Evolutionary conservation across 257 asterid species (phyloP).

Genomic region (Eustoma russellianum): DNA sequence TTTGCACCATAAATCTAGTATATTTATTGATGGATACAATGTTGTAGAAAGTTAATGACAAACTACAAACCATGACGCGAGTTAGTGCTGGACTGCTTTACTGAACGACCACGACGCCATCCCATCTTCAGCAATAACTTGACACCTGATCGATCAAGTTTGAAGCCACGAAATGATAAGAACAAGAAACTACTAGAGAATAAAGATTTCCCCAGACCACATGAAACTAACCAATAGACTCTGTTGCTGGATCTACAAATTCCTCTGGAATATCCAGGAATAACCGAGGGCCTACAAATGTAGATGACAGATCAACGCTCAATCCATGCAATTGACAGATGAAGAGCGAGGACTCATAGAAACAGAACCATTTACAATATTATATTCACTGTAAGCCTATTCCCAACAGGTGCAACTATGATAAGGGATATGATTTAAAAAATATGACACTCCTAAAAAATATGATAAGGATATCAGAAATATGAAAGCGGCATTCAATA

Average conservation of each 20-base stretch:
- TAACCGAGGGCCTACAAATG: slow-evolving; percentile 61
- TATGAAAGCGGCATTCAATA: too few relatives aligned
- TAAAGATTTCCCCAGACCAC: slow-evolving; percentile 7
- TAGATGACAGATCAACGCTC: slow-evolving; percentile 6
- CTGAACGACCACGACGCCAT: slow-evolving; percentile 90
- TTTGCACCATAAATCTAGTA: slow-evolving; percentile 1
- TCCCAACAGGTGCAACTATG: too few relatives aligned
- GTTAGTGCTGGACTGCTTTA: slow-evolving; percentile 49
- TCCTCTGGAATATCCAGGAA: slow-evolving; percentile 97
- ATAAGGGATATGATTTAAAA: too few relatives aligned
- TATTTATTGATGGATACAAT: slow-evolving; percentile 1
- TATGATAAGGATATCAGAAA: too few relatives aligned
- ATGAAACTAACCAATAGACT: slow-evolving; percentile 66
- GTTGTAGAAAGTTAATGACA: neutral
- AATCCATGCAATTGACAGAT: too few relatives aligned
- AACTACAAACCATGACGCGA: slow-evolving; percentile 48
- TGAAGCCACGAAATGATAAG: slow-evolving; percentile 3
- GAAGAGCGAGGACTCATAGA: neutral
- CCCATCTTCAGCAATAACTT: slow-evolving; percentile 90
- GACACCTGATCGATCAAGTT: slow-evolving; percentile 61
- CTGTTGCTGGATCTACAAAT: slow-evolving; percentile 60
- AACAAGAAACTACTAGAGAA: slow-evolving; percentile 1
- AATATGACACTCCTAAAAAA: too few relatives aligned
- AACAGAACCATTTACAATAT: slow-evolving; percentile 4
- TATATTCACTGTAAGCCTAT: too few relatives aligned